A percentile compares a stretch with the other conserved stretches of the same genome.
Evolutionary conservation across 345 rosid genomes (phyloP).

Genomic region (Dipteronia sinensis): DNA sequence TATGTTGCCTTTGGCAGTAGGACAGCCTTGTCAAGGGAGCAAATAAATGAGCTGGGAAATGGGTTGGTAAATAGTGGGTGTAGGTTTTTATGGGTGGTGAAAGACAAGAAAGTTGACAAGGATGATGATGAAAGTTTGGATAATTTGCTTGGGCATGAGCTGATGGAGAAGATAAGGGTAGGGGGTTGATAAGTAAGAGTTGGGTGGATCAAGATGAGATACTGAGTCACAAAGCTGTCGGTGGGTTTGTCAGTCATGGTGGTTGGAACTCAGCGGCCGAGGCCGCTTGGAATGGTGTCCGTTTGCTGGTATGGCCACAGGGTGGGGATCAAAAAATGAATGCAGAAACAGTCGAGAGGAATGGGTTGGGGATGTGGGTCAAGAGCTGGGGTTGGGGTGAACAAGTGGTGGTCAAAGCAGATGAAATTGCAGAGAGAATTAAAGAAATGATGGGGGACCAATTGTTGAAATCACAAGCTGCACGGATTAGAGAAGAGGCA

Average conservation of each 20-base stretch:
- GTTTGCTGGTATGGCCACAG: constrained; percentile 47
- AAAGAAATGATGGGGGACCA: constrained; percentile 36
- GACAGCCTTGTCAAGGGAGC: constrained; percentile 33
- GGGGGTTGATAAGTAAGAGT: constrained; percentile 36
- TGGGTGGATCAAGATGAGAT: constrained; percentile 50
- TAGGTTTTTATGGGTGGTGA: constrained; percentile 47
- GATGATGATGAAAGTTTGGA: constrained; percentile 39
- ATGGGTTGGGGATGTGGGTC: constrained; percentile 36
- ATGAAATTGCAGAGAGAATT: constrained; percentile 37
- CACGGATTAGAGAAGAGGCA: constrained; percentile 32
- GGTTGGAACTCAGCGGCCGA: constrained; percentile 56
- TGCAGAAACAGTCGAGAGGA: constrained; percentile 31
- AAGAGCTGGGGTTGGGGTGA: constrained; percentile 37
- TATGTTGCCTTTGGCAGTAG: constrained; percentile 55
- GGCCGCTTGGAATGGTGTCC: constrained; percentile 42
- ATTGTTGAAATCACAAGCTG: constrained; percentile 23
- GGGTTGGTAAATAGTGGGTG: constrained; percentile 37
- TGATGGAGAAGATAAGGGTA: constrained; percentile 22
- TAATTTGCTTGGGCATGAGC: constrained; percentile 33
- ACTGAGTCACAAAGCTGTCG: constrained; percentile 36
- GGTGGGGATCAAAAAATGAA: constrained; percentile 51
- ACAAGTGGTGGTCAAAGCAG: constrained; percentile 29
- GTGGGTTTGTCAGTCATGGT: constrained; percentile 42
- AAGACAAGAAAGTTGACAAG: constrained; percentile 32
- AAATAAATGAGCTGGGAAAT: constrained; percentile 41